Percentiles rank a stretch among this genome's conserved stretches.
phyloP scores from a whole-genome alignment of 2,329 filamentous ascomycete genomes.

The Chaetomiaceae sp. region DNA sequence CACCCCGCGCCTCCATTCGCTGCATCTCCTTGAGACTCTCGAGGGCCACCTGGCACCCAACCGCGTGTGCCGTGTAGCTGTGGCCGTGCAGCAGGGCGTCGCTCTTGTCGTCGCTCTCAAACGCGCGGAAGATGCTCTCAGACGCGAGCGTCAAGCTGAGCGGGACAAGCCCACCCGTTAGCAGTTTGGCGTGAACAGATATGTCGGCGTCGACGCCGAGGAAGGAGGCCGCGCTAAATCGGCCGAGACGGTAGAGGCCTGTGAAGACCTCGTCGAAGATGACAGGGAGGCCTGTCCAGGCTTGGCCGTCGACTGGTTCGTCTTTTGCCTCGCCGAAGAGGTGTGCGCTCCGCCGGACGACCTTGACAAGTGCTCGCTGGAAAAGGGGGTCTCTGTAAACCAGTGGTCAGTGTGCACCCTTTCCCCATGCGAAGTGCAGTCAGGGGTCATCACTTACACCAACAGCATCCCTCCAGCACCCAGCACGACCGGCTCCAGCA shows the following conservation, averaged over 20 bases:
- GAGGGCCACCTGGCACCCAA: constrained; percentile 76
- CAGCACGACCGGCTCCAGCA: constrained; percentile 75
- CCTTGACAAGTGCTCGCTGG: constrained; percentile 64
- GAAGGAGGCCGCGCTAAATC: constrained; percentile 65
- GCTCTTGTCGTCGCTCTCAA: constrained; percentile 66
- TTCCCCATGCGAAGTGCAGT: no score
- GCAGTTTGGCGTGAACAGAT: constrained; percentile 74
- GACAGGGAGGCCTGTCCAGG: constrained; percentile 71
- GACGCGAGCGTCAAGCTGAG: constrained; percentile 73
- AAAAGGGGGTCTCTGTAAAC: constrained; percentile 67
- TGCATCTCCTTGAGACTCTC: constrained; percentile 58
- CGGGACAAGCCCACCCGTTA: constrained; percentile 75
- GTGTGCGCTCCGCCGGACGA: constrained; percentile 53
- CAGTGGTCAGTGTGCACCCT: neutral
- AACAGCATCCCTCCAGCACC: constrained; percentile 82
- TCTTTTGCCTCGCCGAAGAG: constrained; percentile 35
- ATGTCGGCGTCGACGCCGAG: constrained; percentile 67
- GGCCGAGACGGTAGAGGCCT: constrained; percentile 74
- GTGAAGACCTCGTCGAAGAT: constrained; percentile 88
- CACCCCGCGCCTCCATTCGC: constrained; percentile 49
- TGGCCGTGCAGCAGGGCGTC: constrained; percentile 80
- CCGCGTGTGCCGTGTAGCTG: constrained; percentile 79
- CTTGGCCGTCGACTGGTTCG: constrained; percentile 19
- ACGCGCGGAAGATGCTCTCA: constrained; percentile 66
- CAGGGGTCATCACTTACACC: constrained; percentile 58